A percentile compares a stretch with the other conserved stretches of the same genome.
Evolutionary conservation across 345 rosid species (phyloP).

Genomic region (Physaria fendleri): DNA sequence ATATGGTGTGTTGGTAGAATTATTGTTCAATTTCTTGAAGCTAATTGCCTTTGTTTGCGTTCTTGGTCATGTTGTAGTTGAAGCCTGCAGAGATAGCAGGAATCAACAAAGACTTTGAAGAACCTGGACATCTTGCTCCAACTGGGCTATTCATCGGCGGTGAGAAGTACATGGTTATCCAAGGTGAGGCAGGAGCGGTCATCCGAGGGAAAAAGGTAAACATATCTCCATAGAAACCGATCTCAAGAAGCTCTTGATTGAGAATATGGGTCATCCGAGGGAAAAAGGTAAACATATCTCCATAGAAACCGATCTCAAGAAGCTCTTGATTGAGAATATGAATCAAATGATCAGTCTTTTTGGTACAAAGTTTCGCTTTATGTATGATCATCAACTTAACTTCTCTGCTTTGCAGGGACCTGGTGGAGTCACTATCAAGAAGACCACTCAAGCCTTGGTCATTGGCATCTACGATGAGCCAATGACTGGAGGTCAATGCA

Average conservation of each 20-base stretch:
- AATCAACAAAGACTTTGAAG: constrained; percentile 51
- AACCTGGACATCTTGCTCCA: constrained; percentile 72
- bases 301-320: no score
- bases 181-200: constrained; percentile 77
- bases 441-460: constrained; percentile 42
- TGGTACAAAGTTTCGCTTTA: no score
- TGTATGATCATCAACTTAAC: no score
- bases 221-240: no score
- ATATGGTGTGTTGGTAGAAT: no score
- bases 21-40: not conserved
- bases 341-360: no score
- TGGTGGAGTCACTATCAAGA: constrained; percentile 73
- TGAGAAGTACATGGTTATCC: constrained; percentile 74
- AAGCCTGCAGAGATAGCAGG: constrained; percentile 52
- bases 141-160: constrained; percentile 75
- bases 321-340: no score
- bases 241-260: no score
- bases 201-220: constrained; percentile 94
- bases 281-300: no score
- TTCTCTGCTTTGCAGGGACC: no score
- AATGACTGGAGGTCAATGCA: constrained; percentile 34
- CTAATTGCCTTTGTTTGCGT: not conserved
- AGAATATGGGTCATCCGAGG: no score
- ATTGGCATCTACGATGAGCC: constrained; percentile 34
- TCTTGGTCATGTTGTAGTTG: constrained; percentile 36